Base-by-base conservation (phyloP, 768 basidiomycete genomes). In the Boletus rex-veris region DNA sequence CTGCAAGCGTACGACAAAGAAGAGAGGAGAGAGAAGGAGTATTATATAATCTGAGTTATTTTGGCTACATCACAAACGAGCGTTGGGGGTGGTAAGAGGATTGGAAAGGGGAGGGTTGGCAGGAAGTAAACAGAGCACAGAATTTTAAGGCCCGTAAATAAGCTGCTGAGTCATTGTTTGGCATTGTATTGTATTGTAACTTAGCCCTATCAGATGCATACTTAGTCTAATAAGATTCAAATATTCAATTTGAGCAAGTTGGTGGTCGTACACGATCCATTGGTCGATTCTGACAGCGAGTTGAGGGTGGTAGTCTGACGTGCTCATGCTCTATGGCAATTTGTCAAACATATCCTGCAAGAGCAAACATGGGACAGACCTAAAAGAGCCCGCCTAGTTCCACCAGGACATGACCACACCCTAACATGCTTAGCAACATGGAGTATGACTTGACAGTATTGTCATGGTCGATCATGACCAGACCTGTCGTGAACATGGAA, bases 241-340 rank as follows among this genome's bases (percentile, higher is more conserved):
- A 19, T 19, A 19, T 19, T 19, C n/a, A n/a, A 80, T 50, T 83
- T 75, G 31, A 90, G 73, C 41, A 79, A 75, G 62, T 91, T 91
- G 7, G 86, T 90, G 3, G 88, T 92, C 39, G 78, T 75, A 58
- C 86, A 87, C 0, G 84, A 75, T 1, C 96, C 96, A 70, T 98
- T 96, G 1, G 90, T 83, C 7, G 88, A 84, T 7, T n/a, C 86
- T 90, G 14, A 87, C 80, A 0, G 88, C 89, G 5, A 96, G 71
- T 66, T 93, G 90, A 6, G 92, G 86, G 62, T 98, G 96, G 63
- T 86, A 88, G 43, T 96, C 89, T 0, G 94, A 96, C 1, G 84
- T 76, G 51, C 78, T 74, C 26, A 94, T 68, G 51, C 78, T 81
- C 94, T 95, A 62, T 14, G 16, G 15, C 15, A 4, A 45, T 4